Evolutionary conservation across 108 stramenopile genomes (phyloP).

Genomic region (Craspedostauros australis): DNA sequence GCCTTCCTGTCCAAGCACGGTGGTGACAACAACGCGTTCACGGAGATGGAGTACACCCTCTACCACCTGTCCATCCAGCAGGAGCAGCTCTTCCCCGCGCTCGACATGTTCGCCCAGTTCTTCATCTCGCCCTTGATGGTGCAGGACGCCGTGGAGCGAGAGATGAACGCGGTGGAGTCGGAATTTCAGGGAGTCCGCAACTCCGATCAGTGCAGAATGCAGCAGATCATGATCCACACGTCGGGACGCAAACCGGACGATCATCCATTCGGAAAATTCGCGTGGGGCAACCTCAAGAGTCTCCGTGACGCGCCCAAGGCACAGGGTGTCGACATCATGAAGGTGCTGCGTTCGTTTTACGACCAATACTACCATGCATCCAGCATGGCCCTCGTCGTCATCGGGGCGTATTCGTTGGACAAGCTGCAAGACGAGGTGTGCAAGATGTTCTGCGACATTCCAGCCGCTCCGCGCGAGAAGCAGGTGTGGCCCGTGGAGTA

Average conservation of each 20-base stretch:
- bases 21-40: constrained; percentile 94
- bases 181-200: constrained; percentile 86
- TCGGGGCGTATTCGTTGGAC: constrained; percentile 82
- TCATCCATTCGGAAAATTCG: constrained; percentile 66
- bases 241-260: constrained; percentile 39
- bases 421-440: constrained; percentile 61
- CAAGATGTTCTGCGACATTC: constrained; percentile 53
- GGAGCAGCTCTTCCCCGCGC: constrained; percentile 70
- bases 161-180: constrained; percentile 95
- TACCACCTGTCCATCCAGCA: constrained; percentile 92
- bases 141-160: constrained; percentile 77
- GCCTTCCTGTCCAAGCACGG: constrained; percentile 83
- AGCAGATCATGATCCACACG: constrained; percentile 67
- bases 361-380: constrained; percentile 75
- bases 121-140: constrained; percentile 87
- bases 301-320: constrained; percentile 53
- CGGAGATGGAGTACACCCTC: constrained; percentile 86
- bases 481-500: constrained; percentile 5
- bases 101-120: constrained; percentile 94
- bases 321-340: constrained; percentile 52
- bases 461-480: constrained; percentile 35
- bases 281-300: constrained; percentile 74
- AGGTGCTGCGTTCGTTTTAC: constrained; percentile 64
- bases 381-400: constrained; percentile 83
- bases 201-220: constrained; percentile 63